phyloP scores from a whole-genome alignment of 108 stramenopile genomes.

The Pseudonitzschia multistriata region DNA sequence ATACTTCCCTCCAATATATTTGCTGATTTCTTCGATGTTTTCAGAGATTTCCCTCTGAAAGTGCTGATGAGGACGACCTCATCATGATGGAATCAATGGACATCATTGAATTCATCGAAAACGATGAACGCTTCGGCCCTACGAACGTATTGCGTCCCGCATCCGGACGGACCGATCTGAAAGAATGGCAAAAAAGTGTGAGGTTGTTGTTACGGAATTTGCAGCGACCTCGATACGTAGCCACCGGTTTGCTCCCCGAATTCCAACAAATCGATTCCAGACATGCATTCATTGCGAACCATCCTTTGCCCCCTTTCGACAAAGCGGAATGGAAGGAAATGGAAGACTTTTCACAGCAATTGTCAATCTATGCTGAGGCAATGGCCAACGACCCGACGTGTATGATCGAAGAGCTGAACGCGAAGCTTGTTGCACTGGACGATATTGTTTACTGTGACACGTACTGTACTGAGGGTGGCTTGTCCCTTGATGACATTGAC shows the following conservation, averaged over 20 bases:
- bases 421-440: constrained; percentile 78
- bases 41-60: not conserved
- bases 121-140: constrained; percentile 88
- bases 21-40: not conserved
- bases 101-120: constrained; percentile 85
- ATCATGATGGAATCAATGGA: constrained; percentile 95
- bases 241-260: constrained; percentile 88
- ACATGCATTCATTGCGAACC: constrained; percentile 88
- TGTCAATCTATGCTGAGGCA: constrained; percentile 78
- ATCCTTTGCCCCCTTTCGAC: constrained; percentile 88
- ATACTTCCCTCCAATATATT: not conserved
- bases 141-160: constrained; percentile 62
- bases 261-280: constrained; percentile 89
- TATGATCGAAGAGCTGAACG: constrained; percentile 82
- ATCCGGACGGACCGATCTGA: constrained; percentile 84
- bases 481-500: constrained; percentile 88
- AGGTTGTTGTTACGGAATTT: constrained; percentile 76
- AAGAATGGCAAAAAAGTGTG: constrained; percentile 89
- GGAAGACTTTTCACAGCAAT: constrained; percentile 64
- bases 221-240: constrained; percentile 93
- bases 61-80: constrained; percentile 53
- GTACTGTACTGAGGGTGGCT: constrained; percentile 82
- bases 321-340: constrained; percentile 87
- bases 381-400: constrained; percentile 78
- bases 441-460: constrained; percentile 80